Percentiles rank a stretch among this genome's conserved stretches.
Conservation (phyloP, 2,329 filamentous ascomycete genomes). For the Apiospora aurea region DNA sequence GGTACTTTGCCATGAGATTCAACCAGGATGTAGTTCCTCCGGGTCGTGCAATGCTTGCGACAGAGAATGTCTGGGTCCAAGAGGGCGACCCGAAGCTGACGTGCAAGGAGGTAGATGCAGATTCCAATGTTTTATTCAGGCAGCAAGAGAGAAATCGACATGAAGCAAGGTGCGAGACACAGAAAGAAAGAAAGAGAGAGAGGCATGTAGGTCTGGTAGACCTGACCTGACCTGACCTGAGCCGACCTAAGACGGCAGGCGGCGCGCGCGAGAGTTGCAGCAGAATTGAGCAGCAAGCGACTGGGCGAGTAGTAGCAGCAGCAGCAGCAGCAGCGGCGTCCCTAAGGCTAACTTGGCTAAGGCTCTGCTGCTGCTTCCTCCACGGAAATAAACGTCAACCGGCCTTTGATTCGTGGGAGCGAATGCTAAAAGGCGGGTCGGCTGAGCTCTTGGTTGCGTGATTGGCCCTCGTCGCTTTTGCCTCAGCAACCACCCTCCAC, state of each 20-base stretch:
- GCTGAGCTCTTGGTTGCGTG: not conserved
- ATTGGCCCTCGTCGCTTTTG: conserved; percentile 23
- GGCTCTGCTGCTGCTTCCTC: not conserved
- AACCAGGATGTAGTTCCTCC: not conserved
- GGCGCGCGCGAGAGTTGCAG: not conserved
- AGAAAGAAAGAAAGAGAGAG: not conserved
- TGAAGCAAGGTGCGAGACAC: not conserved
- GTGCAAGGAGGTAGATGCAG: not conserved
- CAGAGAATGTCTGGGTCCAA: not conserved
- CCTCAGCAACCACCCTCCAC: conserved; percentile 18
- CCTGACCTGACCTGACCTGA: conserved; percentile 12
- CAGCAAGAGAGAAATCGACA: not conserved
- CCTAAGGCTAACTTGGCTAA: too few relatives aligned
- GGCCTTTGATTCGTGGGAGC: conserved; percentile 13
- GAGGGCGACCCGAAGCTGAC: not conserved
- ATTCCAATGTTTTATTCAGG: not conserved
- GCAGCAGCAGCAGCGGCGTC: not conserved
- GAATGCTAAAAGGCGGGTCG: conserved; percentile 20
- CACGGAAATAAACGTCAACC: conserved; percentile 22
- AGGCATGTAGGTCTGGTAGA: not conserved
- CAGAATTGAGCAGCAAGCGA: not conserved
- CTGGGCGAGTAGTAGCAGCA: conserved; percentile 4
- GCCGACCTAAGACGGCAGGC: conserved; percentile 1
- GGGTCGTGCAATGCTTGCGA: not conserved
- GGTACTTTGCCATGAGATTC: not conserved